Percentiles rank a stretch among this genome's conserved stretches.
Conservation (phyloP, 2,329 filamentous ascomycete species). For the Xylaria sp. region DNA sequence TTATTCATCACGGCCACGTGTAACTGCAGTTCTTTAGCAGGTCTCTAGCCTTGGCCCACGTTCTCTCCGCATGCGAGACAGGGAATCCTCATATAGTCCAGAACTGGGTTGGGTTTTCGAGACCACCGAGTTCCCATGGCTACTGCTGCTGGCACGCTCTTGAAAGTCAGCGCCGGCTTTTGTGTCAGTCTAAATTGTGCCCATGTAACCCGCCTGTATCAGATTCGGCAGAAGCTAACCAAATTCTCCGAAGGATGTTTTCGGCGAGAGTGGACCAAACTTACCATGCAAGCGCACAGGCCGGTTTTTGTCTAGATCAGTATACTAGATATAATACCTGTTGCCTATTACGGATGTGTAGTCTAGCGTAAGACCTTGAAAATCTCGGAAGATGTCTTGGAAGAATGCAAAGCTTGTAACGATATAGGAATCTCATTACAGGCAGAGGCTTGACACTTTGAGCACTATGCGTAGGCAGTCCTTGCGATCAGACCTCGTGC, state of each 20-base stretch:
- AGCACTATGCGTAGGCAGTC: neutral
- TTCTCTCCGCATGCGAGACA: slow-evolving; percentile 19
- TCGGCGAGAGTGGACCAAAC: slow-evolving; percentile 18
- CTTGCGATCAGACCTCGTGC: slow-evolving; percentile 31
- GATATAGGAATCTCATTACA: slow-evolving; percentile 16
- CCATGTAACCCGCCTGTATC: slow-evolving; percentile 29
- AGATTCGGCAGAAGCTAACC: slow-evolving; percentile 26
- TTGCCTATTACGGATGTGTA: slow-evolving; percentile 13
- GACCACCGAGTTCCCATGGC: neutral
- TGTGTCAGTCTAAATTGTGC: slow-evolving; percentile 17
- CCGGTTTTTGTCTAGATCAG: slow-evolving; percentile 31
- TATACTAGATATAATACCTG: slow-evolving; percentile 21
- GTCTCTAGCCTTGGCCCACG: neutral
- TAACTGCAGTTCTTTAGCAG: slow-evolving; percentile 1
- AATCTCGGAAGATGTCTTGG: slow-evolving; percentile 14
- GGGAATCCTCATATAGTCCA: slow-evolving; percentile 8
- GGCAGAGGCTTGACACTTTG: slow-evolving; percentile 8
- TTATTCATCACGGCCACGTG: slow-evolving; percentile 20
- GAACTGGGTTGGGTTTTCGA: slow-evolving; percentile 13
- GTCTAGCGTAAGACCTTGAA: slow-evolving; percentile 22
- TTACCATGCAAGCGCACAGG: slow-evolving; percentile 43
- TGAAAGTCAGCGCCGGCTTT: slow-evolving; percentile 4
- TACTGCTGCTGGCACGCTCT: neutral
- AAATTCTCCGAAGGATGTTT: slow-evolving; percentile 36
- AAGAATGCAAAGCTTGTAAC: slow-evolving; percentile 21